A percentile compares a stretch with the other conserved stretches of the same genome.
Evolutionary conservation across 768 basidiomycete species (phyloP).

Genomic region (button mushroom (Agaricus bisporus)): DNA sequence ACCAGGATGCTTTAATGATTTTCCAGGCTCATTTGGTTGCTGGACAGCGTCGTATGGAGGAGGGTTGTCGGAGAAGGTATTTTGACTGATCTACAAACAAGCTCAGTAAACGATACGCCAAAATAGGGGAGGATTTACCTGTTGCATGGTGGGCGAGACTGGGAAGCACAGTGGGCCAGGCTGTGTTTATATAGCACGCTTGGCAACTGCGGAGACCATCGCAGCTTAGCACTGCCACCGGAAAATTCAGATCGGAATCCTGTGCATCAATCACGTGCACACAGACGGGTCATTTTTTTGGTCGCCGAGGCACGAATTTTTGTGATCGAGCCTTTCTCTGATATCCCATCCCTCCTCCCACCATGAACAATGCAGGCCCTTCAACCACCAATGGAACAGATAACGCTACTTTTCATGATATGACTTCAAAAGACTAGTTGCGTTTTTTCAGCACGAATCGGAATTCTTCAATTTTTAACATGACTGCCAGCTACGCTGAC

Average conservation of each 20-base stretch:
- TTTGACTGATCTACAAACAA: background rate
- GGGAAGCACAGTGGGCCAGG: background rate
- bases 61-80: constrained; percentile 7
- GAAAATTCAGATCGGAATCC: constrained; percentile 7
- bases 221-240: background rate
- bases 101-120: background rate
- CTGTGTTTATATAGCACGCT: background rate
- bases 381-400: constrained; percentile 20
- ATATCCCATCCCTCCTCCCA: constrained; percentile 14
- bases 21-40: background rate
- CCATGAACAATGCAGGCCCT: constrained; percentile 23
- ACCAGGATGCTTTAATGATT: background rate
- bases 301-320: constrained; percentile 1
- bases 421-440: constrained; percentile 90
- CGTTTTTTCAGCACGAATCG: constrained; percentile 24
- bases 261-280: constrained; percentile 3
- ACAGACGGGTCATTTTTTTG: constrained; percentile 2
- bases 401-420: constrained; percentile 30
- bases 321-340: constrained; percentile 7
- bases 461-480: constrained; percentile 29
- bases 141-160: background rate
- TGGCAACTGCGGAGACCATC: constrained; percentile 5
- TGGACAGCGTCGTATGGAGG: constrained; percentile 14
- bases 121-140: background rate
- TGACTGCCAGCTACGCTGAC: constrained; percentile 73